Evolutionary conservation across 2,329 filamentous ascomycete species (phyloP).

Genomic region (Bisporella sp.): DNA sequence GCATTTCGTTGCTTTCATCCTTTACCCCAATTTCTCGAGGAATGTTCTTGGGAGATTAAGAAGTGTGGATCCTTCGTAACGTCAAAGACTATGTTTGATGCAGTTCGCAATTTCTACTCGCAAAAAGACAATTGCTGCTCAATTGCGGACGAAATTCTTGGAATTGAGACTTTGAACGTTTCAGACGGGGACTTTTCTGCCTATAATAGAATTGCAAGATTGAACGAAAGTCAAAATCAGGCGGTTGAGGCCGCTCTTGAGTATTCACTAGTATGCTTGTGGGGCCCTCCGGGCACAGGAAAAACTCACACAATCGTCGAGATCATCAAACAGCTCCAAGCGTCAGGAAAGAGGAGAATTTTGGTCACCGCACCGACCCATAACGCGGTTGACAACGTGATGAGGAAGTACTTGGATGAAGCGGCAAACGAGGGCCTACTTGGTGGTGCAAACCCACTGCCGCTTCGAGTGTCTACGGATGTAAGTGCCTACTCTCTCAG

Average conservation of each 20-base stretch:
- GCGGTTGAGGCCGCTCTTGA: background rate
- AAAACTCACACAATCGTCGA: constrained; percentile 8
- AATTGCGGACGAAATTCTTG: background rate
- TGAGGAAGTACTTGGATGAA: constrained; percentile 6
- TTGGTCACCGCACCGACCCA: constrained; percentile 5
- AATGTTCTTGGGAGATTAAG: too few relatives aligned
- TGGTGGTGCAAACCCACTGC: too few relatives aligned
- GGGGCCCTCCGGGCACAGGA: constrained; percentile 6
- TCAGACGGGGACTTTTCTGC: background rate
- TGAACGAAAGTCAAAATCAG: background rate
- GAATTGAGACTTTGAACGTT: background rate
- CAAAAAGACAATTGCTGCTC: background rate
- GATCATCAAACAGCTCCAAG: constrained; percentile 8
- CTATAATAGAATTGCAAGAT: background rate
- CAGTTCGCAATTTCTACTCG: constrained; percentile 1
- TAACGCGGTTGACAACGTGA: constrained; percentile 8
- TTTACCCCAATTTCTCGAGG: constrained; percentile 2
- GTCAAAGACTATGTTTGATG: constrained; percentile 8
- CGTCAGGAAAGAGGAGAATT: background rate
- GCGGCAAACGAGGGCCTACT: too few relatives aligned
- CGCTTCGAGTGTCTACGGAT: background rate
- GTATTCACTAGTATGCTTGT: constrained; percentile 2
- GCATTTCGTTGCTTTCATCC: constrained; percentile 7
- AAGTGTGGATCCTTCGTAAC: constrained; percentile 8
- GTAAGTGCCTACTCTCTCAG: too few relatives aligned